Base-by-base conservation (phyloP, 1,284 basidiomycete species). In the Tetrapyrgos nigripes region DNA sequence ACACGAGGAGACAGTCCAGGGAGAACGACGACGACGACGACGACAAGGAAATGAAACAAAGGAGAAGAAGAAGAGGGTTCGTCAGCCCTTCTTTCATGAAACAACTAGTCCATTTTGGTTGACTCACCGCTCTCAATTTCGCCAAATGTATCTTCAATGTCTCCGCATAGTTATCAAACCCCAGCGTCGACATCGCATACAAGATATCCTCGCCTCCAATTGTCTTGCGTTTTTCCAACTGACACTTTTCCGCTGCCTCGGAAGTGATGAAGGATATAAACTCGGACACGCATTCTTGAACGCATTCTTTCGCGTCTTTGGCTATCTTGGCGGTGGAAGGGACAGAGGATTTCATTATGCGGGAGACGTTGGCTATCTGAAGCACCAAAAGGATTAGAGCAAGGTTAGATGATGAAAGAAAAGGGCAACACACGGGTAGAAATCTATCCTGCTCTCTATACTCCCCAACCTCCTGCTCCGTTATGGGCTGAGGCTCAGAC, bases 231-330 rank as follows among this genome's bases (percentile, higher is more conserved):
- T 96, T 96, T 76, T 96, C 93, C 62, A 91, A 80, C 68, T 90
- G 86, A 66, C 93, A 94, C 67, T 93, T 92, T 75, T 96, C 94
- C 21, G 90, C 90, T 2, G 94, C 94, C 72, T 96, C 94, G 35
- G 88, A 90, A 28, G 94, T 96, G 73, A 98, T 93, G 79, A 97
- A 98, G 67, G 88, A 90, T 73, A 98, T 97, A 77, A 97, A 96
- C 79, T 98, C 96, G 43, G 92, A 95, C 51, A 97, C 94, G 76
- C 94, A 97, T 75, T 97, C 94, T 75, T 97, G 96, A 48, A 97
- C 93, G 74, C 92, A 95, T 76, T 97, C 95, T 73, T 98, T 98
- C 24, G 96, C 94, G 76, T 97, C 96, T 73, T 97, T 97, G 3
- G 94, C 93, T 66, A 98, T 96, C 77, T 98, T 98, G 21, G 95